These are phyloP conservation scores for Rhynchosporium agropyri DNA, from an alignment of 2,329 filamentous ascomycete species.

Conservation along the genomic window DNA sequence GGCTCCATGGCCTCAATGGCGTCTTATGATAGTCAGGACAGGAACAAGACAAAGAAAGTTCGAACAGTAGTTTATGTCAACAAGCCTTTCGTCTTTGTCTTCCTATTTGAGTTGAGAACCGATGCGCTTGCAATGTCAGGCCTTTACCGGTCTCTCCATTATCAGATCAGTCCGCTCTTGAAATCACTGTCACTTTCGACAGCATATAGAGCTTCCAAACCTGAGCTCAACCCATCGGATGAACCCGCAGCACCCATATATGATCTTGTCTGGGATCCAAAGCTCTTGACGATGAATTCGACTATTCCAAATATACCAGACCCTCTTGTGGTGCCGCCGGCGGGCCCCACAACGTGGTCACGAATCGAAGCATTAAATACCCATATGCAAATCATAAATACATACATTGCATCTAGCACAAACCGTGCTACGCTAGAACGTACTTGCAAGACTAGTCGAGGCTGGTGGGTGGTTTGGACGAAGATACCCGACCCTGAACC, in stretches of 20 bases:
- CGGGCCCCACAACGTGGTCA: conserved; percentile 52
- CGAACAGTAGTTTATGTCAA: conserved; percentile 74
- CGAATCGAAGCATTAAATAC: conserved; percentile 66
- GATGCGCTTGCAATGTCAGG: conserved; percentile 58
- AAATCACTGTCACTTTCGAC: conserved; percentile 61
- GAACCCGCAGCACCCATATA: conserved; percentile 51
- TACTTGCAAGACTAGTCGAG: conserved; percentile 66
- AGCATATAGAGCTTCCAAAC: conserved; percentile 56
- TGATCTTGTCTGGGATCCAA: conserved; percentile 65
- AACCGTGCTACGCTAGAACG: conserved; percentile 55
- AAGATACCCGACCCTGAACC: conserved; percentile 50
- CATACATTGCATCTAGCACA: conserved; percentile 52
- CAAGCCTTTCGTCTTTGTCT: conserved; percentile 75
- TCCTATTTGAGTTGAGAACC: conserved; percentile 68
- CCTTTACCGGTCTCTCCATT: conserved; percentile 61
- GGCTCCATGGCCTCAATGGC: conserved; percentile 24
- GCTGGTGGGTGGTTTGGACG: conserved; percentile 73
- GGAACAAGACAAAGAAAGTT: conserved; percentile 58
- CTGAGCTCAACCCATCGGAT: conserved; percentile 39
- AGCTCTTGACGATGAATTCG: conserved; percentile 58
- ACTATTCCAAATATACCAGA: conserved; percentile 68
- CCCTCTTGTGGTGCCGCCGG: conserved; percentile 39
- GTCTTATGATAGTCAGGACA: conserved; percentile 52
- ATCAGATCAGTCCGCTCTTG: conserved; percentile 61
- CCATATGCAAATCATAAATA: conserved; percentile 64